A percentile compares a stretch with the other conserved stretches of the same genome.
Evolutionary conservation across 805 yeast genomes (phyloP).

Genomic region (Yamadazyma nakazawae): DNA sequence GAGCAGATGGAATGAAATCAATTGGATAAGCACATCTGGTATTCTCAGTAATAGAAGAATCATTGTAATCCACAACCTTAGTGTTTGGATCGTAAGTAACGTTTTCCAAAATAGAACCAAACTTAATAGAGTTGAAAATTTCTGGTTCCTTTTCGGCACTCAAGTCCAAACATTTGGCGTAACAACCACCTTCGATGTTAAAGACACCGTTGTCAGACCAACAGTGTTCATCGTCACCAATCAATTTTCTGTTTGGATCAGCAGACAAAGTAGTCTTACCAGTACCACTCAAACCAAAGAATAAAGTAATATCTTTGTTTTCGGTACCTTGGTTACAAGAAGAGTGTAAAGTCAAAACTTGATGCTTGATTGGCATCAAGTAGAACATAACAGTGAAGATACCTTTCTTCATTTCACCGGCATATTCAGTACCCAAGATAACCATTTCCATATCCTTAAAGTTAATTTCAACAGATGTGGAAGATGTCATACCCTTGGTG

Average conservation of each 20-base stretch:
- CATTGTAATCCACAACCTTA: conserved; percentile 82
- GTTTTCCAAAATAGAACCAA: conserved; percentile 93
- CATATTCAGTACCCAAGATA: conserved; percentile 96
- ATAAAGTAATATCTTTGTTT: conserved; percentile 84
- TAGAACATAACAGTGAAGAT: conserved; percentile 98
- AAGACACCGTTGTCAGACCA: conserved; percentile 98
- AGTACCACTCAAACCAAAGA: conserved; percentile 96
- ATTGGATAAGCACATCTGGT: conserved; percentile 99
- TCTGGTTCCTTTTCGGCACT: conserved; percentile 94
- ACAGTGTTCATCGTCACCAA: conserved; percentile 99
- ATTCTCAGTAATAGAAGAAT: conserved; percentile 85
- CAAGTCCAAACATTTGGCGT: conserved; percentile 93
- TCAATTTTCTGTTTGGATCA: conserved; percentile 87
- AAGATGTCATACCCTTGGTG: conserved; percentile 96
- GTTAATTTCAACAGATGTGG: conserved; percentile 93
- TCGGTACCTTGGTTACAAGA: conserved; percentile 87
- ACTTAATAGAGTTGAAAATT: conserved; percentile 89
- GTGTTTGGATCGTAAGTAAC: conserved; percentile 77
- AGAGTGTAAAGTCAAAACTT: conserved; percentile 90
- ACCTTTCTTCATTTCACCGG: conserved; percentile 99
- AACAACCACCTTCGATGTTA: conserved; percentile 99
- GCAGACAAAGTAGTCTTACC: conserved; percentile 98
- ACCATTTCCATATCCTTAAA: conserved; percentile 99
- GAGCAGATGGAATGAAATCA: conserved; percentile 93
- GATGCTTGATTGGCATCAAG: conserved; percentile 92